Conservation (phyloP, 352 stramenopile species). For the Pythium myriotylum region DNA sequence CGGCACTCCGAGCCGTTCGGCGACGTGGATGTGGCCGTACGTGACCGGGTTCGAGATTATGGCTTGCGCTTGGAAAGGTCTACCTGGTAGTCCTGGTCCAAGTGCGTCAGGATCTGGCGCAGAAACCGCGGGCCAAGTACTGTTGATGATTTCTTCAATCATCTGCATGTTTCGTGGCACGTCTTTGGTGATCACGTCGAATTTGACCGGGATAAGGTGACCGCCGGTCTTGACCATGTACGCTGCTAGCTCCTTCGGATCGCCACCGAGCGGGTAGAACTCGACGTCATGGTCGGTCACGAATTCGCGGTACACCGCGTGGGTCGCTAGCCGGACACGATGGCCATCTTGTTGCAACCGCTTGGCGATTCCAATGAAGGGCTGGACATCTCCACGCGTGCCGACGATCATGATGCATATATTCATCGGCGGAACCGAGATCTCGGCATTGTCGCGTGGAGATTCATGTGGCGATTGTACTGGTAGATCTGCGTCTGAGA, state of each 20-base stretch:
- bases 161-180: constrained; percentile 89
- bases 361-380: constrained; percentile 87
- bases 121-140: constrained; percentile 70
- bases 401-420: constrained; percentile 93
- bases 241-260: constrained; percentile 71
- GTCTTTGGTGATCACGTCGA: constrained; percentile 25
- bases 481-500: constrained; percentile 22
- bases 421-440: constrained; percentile 44
- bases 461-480: too few species aligned
- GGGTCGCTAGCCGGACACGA: constrained; percentile 90
- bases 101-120: constrained; percentile 70
- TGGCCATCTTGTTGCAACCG: constrained; percentile 85
- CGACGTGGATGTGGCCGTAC: constrained; percentile 93
- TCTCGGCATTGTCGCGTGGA: too few species aligned
- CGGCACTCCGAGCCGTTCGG: constrained; percentile 89
- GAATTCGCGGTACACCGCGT: constrained; percentile 86
- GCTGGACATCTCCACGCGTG: constrained; percentile 86
- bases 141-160: constrained; percentile 88
- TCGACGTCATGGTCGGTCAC: constrained; percentile 78
- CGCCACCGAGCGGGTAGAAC: constrained; percentile 62
- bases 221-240: constrained; percentile 93
- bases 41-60: constrained; percentile 95
- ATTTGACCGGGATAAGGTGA: constrained; percentile 66
- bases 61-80: constrained; percentile 84
- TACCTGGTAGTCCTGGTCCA: constrained; percentile 39